Conservation (phyloP, 1,139 yeast species). For the Eremothecium sinecaudum region DNA sequence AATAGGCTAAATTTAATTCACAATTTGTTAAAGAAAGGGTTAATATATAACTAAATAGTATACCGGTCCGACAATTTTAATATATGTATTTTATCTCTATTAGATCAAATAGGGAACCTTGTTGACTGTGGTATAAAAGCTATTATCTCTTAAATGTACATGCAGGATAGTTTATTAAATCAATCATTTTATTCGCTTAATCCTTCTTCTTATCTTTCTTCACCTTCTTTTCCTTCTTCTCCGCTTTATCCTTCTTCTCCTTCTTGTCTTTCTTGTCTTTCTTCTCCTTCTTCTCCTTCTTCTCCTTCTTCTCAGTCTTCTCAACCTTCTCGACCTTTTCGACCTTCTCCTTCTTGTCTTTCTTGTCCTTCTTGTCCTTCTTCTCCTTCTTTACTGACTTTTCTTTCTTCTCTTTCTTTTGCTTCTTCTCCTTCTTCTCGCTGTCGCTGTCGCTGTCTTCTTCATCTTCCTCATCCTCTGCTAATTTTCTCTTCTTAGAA, state of each 20-base stretch:
- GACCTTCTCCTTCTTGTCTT: constrained; percentile 46
- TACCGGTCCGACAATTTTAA: too few species aligned
- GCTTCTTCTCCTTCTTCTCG: constrained; percentile 36
- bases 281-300: constrained; percentile 36
- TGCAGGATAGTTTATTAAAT: constrained; percentile 6
- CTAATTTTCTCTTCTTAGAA: constrained; percentile 40
- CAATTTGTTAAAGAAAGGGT: constrained; percentile 4
- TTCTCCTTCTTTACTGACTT: constrained; percentile 43
- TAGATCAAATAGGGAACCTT: too few species aligned
- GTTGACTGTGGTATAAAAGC: constrained; percentile 17
- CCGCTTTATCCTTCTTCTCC: constrained; percentile 47
- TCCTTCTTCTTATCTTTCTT: constrained; percentile 25
- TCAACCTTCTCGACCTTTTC: constrained; percentile 48
- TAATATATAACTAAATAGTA: constrained; percentile 17
- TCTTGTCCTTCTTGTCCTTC: constrained; percentile 32
- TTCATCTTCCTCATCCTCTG: constrained; percentile 31
- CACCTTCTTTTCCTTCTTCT: constrained; percentile 45
- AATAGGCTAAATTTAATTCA: constrained; percentile 1
- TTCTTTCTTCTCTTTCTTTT: constrained; percentile 38
- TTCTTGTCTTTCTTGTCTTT: constrained; percentile 45
- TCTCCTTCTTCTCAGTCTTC: constrained; percentile 33
- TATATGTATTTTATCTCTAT: too few species aligned
- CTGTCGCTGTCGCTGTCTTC: constrained; percentile 34
- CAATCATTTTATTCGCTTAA: constrained; percentile 38
- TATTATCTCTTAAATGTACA: constrained; percentile 7